Evolutionary conservation across 768 basidiomycete genomes (phyloP), one percentile per base, ranked within the genome.

Genomic region (Boletus eberwhitei): DNA sequence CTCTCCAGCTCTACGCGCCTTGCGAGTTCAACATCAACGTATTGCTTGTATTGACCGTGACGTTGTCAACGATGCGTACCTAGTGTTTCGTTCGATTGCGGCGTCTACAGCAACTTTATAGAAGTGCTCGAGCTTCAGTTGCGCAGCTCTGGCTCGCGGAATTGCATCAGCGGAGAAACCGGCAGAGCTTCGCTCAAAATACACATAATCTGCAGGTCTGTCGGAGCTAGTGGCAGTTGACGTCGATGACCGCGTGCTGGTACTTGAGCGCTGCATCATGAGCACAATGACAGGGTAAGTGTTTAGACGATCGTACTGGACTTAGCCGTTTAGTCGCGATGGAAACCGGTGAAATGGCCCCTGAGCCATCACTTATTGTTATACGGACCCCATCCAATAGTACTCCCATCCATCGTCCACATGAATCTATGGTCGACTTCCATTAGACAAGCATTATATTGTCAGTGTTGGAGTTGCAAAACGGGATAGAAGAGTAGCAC

Each of bases 91-190:
- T 66, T 95, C 94, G 43, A 99, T 91, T 13, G 96, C 96, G 42
- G 89, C 83, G 69, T 98, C 94, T 39, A 99, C 97, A 1, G 92
- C 92, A 38, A 97, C 87, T 72, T 98, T 97, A 75, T 98, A 99
- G 69, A 87, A 97, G 68, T 95, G 87, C 74, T 98, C 97, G 49
- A 98, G 80, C 73, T 96, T 97, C 74, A 98, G 77, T 71, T 97
- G 94, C 3, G 95, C 95, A 38, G 83, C 84, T 71, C 93, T 95
- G 14, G 92, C 90, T 59, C 87, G 87, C 41, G 92, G 86, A 59
- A 87, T 71, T 16, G 90, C 86, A 56, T 88, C 84, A 50, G 91
- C 87, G 7, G 90, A 88, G 71, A 96, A 92, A 36, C 82, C 82
- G 47, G 76, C 70, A 2, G 87, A 81, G 41, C 81, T 87, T 57